A percentile compares a stretch with the other conserved stretches of the same genome.
phyloP scores from a whole-genome alignment of 495 filamentous ascomycete genomes.

The Xylaria castorea region DNA sequence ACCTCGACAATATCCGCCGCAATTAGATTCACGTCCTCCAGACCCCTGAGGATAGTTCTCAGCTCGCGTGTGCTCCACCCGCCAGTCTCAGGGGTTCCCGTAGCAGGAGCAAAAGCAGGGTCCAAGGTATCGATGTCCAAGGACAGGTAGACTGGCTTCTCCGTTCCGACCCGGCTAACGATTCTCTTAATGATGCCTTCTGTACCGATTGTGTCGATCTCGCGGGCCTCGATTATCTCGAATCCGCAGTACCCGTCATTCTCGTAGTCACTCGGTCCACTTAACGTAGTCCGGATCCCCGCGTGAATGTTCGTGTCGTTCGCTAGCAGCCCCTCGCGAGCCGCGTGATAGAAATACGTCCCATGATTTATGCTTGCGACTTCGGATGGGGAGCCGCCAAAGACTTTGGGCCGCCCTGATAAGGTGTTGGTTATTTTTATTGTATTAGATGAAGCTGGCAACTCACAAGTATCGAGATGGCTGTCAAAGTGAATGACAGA shows the following conservation, averaged over 20 bases:
- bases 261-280: slow-evolving; percentile 74
- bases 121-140: slow-evolving; percentile 81
- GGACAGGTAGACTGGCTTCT: slow-evolving; percentile 73
- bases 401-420: slow-evolving; percentile 70
- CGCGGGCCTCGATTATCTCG: slow-evolving; percentile 71
- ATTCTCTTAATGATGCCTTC: slow-evolving; percentile 69
- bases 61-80: slow-evolving; percentile 80
- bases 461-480: slow-evolving; percentile 80
- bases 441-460: slow-evolving; percentile 51
- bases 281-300: slow-evolving; percentile 76
- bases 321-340: slow-evolving; percentile 74
- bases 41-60: slow-evolving; percentile 71
- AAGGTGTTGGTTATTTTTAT: slow-evolving; percentile 23
- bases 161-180: slow-evolving; percentile 65
- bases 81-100: slow-evolving; percentile 77
- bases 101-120: slow-evolving; percentile 73
- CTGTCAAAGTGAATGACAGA: slow-evolving; percentile 88
- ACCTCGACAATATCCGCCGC: slow-evolving; percentile 88
- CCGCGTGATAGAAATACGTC: slow-evolving; percentile 84
- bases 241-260: slow-evolving; percentile 74
- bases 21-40: slow-evolving; percentile 74
- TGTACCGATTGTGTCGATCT: slow-evolving; percentile 73
- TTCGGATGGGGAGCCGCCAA: slow-evolving; percentile 62
- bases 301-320: slow-evolving; percentile 77
- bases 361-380: slow-evolving; percentile 81